phyloP scores from a whole-genome alignment of 2,329 filamentous ascomycete species.

The Chrysoporthe cubensis region DNA sequence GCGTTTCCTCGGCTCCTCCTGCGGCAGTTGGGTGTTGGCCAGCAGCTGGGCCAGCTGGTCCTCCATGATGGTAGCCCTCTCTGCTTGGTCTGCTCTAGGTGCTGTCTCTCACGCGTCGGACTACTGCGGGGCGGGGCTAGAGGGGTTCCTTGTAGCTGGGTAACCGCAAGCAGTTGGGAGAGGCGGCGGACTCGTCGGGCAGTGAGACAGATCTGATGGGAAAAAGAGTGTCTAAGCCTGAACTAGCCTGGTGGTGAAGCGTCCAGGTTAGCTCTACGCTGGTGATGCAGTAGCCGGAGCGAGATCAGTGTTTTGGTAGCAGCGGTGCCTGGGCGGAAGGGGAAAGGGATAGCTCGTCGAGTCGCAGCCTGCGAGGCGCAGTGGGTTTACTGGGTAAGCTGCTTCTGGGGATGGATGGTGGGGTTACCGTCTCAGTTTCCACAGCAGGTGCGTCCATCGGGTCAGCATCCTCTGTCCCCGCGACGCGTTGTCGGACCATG shows the following conservation, averaged over 20 bases:
- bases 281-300: slow-evolving; percentile 18
- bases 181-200: not conserved
- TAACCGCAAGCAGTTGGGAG: not conserved
- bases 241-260: slow-evolving; percentile 12
- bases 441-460: not conserved
- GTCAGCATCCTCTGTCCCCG: not conserved
- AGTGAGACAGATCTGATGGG: slow-evolving; percentile 8
- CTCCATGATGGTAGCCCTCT: slow-evolving; percentile 67
- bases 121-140: slow-evolving; percentile 8
- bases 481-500: not conserved
- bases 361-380: not conserved
- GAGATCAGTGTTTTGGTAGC: slow-evolving; percentile 15
- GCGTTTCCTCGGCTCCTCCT: slow-evolving; percentile 77
- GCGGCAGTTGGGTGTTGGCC: slow-evolving; percentile 79
- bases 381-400: not conserved
- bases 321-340: slow-evolving; percentile 7
- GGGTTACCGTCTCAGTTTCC: slow-evolving; percentile 13
- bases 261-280: slow-evolving; percentile 1
- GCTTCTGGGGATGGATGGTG: slow-evolving; percentile 22
- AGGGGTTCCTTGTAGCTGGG: not conserved
- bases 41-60: slow-evolving; percentile 89
- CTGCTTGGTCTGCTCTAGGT: not conserved
- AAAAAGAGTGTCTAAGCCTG: slow-evolving; percentile 1
- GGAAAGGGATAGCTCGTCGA: slow-evolving; percentile 14
- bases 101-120: slow-evolving; percentile 3